These are phyloP conservation scores for Sarcomyxa edulis DNA, from an alignment of 768 basidiomycete genomes.

Conservation along the genomic window DNA sequence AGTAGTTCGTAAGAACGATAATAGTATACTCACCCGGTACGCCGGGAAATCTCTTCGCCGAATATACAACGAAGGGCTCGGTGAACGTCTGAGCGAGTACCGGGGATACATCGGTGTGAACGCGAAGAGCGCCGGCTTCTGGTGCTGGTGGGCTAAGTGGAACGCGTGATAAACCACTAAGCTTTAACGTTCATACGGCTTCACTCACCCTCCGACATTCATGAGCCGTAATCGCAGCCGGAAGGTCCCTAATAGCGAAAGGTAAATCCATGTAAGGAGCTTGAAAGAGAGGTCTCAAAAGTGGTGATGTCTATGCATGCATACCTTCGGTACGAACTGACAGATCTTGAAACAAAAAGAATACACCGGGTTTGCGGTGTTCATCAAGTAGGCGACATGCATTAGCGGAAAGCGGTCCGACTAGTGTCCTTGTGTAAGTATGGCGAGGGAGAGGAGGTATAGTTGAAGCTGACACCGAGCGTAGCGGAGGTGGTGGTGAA, in stretches of 20 bases:
- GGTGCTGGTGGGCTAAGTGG: constrained; percentile 62
- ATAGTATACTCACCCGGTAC: constrained; percentile 66
- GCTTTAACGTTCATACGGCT: constrained; percentile 7
- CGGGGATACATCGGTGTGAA: constrained; percentile 66
- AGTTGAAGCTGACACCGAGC: no score
- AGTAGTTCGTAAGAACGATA: constrained; percentile 3
- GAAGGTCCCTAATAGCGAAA: constrained; percentile 59
- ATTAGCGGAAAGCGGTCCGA: constrained; percentile 84
- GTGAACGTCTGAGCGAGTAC: constrained; percentile 84
- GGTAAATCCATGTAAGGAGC: constrained; percentile 7
- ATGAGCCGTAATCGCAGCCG: constrained; percentile 82
- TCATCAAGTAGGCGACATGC: constrained; percentile 83
- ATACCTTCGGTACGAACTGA: constrained; percentile 89
- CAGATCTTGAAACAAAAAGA: constrained; percentile 93
- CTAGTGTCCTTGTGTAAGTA: constrained; percentile 81
- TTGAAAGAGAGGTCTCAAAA: constrained; percentile 6
- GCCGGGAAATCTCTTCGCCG: constrained; percentile 92
- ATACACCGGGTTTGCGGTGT: constrained; percentile 81
- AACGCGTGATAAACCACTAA: constrained; percentile 6
- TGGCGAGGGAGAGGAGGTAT: constrained; percentile 52
- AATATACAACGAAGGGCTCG: constrained; percentile 80
- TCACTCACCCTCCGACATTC: constrained; percentile 86
- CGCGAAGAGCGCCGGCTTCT: constrained; percentile 55
- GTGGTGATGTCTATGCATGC: no score
- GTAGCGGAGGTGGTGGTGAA: constrained; percentile 25